A percentile compares a stretch with the other conserved stretches of the same genome.
Conservation (phyloP, 169 alveolate genomes). For the Cryptosporidium meleagridis region DNA sequence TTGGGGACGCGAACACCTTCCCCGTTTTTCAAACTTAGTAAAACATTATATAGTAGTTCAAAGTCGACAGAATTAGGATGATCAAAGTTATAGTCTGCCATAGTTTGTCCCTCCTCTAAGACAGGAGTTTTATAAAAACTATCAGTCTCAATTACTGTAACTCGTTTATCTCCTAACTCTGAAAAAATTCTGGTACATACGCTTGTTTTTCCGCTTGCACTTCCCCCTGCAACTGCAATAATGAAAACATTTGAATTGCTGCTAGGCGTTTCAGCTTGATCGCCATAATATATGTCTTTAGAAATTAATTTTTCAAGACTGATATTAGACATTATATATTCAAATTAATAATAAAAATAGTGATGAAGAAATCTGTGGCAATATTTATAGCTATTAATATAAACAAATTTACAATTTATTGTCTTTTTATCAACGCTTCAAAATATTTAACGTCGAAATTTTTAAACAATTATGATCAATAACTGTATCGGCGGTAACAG, state of each 20-base stretch:
- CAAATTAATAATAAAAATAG: not conserved
- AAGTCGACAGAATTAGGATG: conserved; percentile 87
- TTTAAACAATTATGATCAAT: not conserved
- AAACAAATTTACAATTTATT: too few relatives aligned
- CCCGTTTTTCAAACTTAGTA: conserved; percentile 72
- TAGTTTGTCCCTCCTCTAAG: conserved; percentile 80
- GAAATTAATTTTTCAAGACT: not conserved
- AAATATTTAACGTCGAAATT: not conserved
- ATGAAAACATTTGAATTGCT: conserved; percentile 53
- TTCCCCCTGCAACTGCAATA: conserved; percentile 86
- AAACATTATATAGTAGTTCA: conserved; percentile 76
- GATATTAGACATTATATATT: not conserved
- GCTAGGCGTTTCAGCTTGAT: not conserved
- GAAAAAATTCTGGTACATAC: conserved; percentile 76
- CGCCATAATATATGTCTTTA: not conserved
- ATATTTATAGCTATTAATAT: not conserved
- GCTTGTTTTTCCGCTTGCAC: conserved; percentile 87
- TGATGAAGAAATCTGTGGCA: too few relatives aligned
- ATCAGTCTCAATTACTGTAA: conserved; percentile 80
- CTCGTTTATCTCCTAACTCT: conserved; percentile 74
- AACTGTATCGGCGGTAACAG: not conserved
- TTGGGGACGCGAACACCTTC: conserved; percentile 80
- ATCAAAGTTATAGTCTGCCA: conserved; percentile 84
- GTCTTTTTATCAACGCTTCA: not conserved
- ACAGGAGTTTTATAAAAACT: conserved; percentile 82